Evolutionary conservation across 2,329 filamentous ascomycete genomes (phyloP), one percentile per base, ranked within the genome.

Genomic region (Coniochaeta sp.): DNA sequence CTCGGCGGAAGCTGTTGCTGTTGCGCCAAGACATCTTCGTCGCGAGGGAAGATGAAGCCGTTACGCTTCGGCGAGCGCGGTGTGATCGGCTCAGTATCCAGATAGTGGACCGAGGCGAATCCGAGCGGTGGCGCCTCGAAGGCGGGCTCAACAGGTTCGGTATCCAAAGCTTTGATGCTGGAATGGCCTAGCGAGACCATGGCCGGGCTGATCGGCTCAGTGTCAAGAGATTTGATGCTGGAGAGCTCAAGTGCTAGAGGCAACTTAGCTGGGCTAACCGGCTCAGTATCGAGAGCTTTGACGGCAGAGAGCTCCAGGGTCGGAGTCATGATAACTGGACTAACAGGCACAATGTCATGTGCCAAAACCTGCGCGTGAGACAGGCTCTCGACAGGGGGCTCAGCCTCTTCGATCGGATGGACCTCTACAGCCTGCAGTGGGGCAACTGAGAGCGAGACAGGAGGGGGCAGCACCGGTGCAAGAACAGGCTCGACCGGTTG

Each of bases 1-100:
- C 73, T 67, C 19, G 79, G 75, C 12, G 67, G 62, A n/a, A 69
- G 66, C 33, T 66, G 67, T 28, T 69, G 52, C 11, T 44, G 55
- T 3, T 57, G 3, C 40, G 33, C 55, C 34, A 57, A 31, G 31
- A 40, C 33, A 4, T 71, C 69, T 16, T 66, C 68, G 44, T 83
- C 81, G 19, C 76, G 76, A 0, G 83, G 79, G 24, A 86, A 76
- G 61, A 86, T 81, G 63, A 86, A 82, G 0, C 72, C 84, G 64
- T 84, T 79, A 61, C 81, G 76, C 71, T 77, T 80, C 1, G 80
- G 81, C 64, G 78, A 84, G 61, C 79, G 77, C 24, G 77, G 74
- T 44, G 74, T 71, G n/a, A 77, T 65, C 7, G 79, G 80, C 56
- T 77, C 74, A 3, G 76, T 81, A 59, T 79, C 76, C 8, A 81